phyloP scores from a whole-genome alignment of 1,284 basidiomycete genomes.

The Bjerkandera adusta region DNA sequence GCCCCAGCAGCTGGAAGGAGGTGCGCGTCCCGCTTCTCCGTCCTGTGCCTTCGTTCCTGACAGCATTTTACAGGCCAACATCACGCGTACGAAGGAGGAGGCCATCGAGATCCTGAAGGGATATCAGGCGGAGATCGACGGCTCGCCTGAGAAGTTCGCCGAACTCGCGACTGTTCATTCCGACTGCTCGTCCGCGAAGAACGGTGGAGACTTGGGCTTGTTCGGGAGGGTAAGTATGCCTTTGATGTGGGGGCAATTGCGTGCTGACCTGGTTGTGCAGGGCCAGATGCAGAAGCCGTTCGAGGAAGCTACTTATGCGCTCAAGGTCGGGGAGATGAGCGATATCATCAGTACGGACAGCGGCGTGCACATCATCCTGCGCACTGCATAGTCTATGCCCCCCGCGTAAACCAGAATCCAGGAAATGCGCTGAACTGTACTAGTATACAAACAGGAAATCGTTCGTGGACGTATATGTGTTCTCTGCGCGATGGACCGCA shows the following conservation, averaged over 20 bases:
- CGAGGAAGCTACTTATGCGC: conserved; percentile 85
- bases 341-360: conserved; percentile 89
- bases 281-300: conserved; percentile 99
- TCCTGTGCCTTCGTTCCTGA: neutral
- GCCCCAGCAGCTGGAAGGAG: conserved; percentile 92
- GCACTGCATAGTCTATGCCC: conserved; percentile 61
- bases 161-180: conserved; percentile 75
- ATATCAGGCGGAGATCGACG: conserved; percentile 61
- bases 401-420: neutral
- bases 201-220: conserved; percentile 83
- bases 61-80: conserved; percentile 53
- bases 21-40: conserved; percentile 43
- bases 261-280: conserved; percentile 13
- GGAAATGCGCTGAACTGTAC: neutral
- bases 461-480: neutral
- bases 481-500: neutral
- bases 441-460: conserved; percentile 1
- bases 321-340: conserved; percentile 85
- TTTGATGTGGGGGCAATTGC: neutral
- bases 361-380: conserved; percentile 93
- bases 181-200: conserved; percentile 84
- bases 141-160: conserved; percentile 66
- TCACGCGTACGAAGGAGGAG: conserved; percentile 90
- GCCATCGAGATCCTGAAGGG: conserved; percentile 76
- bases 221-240: conserved; percentile 53